These are phyloP conservation scores for Inga leiocalycina DNA, from an alignment of 306 rosid genomes.

Conservation along the genomic window DNA sequence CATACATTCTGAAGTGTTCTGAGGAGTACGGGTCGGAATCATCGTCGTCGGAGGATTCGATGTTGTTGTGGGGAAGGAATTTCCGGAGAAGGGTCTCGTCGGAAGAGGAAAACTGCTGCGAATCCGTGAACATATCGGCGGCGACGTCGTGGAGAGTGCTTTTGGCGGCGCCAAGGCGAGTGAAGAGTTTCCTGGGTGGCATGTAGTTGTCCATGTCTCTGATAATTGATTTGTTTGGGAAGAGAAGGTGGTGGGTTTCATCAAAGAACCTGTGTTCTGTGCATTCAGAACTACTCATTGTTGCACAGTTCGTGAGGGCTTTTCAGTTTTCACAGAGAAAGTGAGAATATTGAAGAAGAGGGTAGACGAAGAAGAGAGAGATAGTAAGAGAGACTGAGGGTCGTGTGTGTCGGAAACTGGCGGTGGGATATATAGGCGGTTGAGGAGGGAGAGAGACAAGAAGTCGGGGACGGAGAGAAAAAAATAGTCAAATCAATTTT, in stretches of 20 bases:
- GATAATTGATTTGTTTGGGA: constrained; percentile 41
- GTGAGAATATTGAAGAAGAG: not conserved
- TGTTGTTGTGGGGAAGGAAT: constrained; percentile 47
- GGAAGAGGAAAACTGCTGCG: constrained; percentile 46
- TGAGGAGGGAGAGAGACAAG: not conserved
- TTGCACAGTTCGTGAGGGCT: not conserved
- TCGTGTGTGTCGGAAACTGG: constrained; percentile 1
- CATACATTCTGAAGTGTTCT: constrained; percentile 86
- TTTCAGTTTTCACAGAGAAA: not conserved
- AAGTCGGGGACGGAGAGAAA: too few relatives aligned
- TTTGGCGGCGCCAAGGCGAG: constrained; percentile 25
- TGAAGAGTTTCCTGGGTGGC: constrained; percentile 79
- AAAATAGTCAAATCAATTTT: not conserved
- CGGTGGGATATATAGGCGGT: constrained; percentile 39
- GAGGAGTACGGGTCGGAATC: constrained; percentile 66
- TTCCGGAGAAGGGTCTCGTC: constrained; percentile 54
- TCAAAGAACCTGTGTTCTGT: constrained; percentile 45
- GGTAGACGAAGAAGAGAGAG: not conserved
- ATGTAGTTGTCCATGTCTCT: constrained; percentile 49
- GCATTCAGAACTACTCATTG: constrained; percentile 49
- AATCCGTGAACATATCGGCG: constrained; percentile 50
- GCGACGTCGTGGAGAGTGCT: not conserved
- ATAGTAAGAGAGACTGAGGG: not conserved
- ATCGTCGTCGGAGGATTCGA: constrained; percentile 29
- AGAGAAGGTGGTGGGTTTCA: constrained; percentile 43